A percentile compares a stretch with the other conserved stretches of the same genome.
Evolutionary conservation across 768 basidiomycete species (phyloP).

Genomic region (Pholiota microspora): DNA sequence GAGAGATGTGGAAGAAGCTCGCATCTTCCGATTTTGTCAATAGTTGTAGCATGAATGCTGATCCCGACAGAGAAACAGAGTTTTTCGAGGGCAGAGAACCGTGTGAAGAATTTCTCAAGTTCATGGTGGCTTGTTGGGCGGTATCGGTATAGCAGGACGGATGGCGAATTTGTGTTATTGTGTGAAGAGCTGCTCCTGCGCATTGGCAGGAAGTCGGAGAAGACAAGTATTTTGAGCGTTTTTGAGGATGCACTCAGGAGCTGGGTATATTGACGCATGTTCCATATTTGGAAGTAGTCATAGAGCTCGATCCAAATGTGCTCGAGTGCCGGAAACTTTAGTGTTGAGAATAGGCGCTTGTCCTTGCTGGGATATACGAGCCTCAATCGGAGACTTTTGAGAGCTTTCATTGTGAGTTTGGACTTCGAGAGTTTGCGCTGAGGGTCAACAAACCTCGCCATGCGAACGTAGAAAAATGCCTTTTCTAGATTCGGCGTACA

Average conservation of each 20-base stretch:
- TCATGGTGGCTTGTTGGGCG: not conserved
- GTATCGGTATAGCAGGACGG: not conserved
- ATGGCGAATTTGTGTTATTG: not conserved
- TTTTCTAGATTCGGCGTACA: not conserved
- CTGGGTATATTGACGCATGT: not conserved
- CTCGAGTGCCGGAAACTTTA: not conserved
- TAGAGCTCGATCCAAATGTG: not conserved
- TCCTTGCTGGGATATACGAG: not conserved
- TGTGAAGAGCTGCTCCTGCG: too few species aligned
- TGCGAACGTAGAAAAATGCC: not conserved
- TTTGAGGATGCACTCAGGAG: not conserved
- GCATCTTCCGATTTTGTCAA: not conserved
- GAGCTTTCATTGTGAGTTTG: not conserved
- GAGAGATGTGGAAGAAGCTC: not conserved
- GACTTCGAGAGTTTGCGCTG: not conserved
- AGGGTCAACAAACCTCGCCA: not conserved
- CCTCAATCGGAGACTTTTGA: not conserved
- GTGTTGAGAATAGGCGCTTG: not conserved
- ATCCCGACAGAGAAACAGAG: not conserved
- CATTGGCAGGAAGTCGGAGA: not conserved
- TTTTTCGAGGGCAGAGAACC: not conserved
- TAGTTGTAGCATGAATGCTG: not conserved
- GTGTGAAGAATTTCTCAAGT: not conserved
- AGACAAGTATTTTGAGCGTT: not conserved
- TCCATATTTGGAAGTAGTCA: not conserved